Evolutionary conservation across 371 early-diverging fungal genomes (phyloP).

Genomic region (Chytridium lagenaria): DNA sequence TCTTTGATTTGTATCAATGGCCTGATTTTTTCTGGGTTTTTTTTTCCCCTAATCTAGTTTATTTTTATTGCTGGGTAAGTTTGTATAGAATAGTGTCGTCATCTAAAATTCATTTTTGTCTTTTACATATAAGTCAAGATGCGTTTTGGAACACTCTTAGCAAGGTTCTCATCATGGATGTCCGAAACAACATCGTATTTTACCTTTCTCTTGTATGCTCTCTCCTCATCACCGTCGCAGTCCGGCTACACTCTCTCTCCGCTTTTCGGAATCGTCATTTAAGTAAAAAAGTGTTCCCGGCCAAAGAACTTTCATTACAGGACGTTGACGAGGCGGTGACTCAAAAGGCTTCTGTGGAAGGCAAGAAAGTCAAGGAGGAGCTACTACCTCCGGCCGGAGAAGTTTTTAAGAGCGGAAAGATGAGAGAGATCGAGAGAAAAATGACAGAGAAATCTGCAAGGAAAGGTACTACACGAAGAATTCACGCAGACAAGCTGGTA

Average conservation of each 20-base stretch:
- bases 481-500: too few species aligned
- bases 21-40: neutral
- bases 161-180: neutral
- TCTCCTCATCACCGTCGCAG: neutral
- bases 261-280: neutral
- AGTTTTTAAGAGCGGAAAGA: neutral
- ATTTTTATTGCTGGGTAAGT: neutral
- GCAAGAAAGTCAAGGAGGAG: too few species aligned
- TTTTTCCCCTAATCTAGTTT: neutral
- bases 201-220: neutral
- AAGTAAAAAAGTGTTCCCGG: neutral
- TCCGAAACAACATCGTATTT: neutral
- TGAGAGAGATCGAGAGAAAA: neutral
- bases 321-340: neutral
- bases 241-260: neutral
- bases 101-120: neutral
- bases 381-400: neutral
- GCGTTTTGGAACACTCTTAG: neutral
- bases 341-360: neutral
- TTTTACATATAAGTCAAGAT: neutral
- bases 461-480: too few species aligned
- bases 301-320: neutral
- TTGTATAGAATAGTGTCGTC: neutral
- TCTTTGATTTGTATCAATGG: neutral
- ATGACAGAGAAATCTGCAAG: too few species aligned